Evolutionary conservation across 2,329 filamentous ascomycete genomes (phyloP).

Genomic region (Claviceps cyperi): DNA sequence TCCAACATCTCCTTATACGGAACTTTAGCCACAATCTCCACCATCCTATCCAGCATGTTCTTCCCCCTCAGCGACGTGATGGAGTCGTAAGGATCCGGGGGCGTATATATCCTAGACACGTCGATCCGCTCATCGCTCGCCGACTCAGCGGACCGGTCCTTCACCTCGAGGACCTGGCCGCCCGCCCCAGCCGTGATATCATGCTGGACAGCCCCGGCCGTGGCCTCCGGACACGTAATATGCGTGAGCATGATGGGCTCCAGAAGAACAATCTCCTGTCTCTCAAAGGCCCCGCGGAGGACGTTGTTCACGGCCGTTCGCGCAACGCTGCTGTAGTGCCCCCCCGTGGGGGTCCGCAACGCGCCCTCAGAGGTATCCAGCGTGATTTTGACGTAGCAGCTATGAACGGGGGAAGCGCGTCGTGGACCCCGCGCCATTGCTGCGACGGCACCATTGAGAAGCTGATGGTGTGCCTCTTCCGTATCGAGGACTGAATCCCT

Average conservation of each 20-base stretch:
- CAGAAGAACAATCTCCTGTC: constrained; percentile 50
- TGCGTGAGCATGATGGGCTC: constrained; percentile 88
- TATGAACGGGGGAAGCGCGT: constrained; percentile 66
- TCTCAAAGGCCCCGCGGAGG: constrained; percentile 45
- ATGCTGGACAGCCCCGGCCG: constrained; percentile 69
- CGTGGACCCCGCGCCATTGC: constrained; percentile 75
- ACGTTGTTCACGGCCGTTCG: constrained; percentile 51
- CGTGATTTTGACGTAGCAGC: constrained; percentile 53
- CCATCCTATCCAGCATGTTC: constrained; percentile 33
- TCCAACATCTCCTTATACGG: constrained; percentile 95
- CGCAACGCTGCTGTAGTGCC: constrained; percentile 52
- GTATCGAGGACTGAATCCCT: constrained; percentile 34
- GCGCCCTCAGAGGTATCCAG: constrained; percentile 49
- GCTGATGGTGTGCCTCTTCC: constrained; percentile 38
- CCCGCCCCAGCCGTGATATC: constrained; percentile 61
- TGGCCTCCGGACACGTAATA: constrained; percentile 72
- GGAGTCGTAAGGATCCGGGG: constrained; percentile 65
- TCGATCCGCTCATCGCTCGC: constrained; percentile 41
- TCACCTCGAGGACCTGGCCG: constrained; percentile 60
- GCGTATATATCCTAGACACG: constrained; percentile 64
- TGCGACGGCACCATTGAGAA: constrained; percentile 69
- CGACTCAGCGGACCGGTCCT: constrained; percentile 31
- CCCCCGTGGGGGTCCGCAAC: constrained; percentile 44
- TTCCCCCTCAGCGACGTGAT: constrained; percentile 41
- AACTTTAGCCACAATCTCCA: constrained; percentile 68